Conservation (phyloP, 805 yeast genomes). For the Ogataea naganishii region DNA sequence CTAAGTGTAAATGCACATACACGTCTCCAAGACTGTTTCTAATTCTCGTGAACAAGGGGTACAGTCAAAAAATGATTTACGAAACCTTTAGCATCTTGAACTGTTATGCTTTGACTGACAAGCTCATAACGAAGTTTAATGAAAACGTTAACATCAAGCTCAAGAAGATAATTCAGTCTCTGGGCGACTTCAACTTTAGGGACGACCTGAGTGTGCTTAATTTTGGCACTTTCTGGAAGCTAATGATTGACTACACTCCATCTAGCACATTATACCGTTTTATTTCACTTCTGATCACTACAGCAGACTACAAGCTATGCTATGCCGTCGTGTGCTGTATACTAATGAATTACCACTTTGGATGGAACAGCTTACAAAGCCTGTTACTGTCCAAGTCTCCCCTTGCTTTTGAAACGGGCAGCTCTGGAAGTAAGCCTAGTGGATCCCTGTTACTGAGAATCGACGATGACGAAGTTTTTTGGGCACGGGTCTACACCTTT, state of each 20-base stretch:
- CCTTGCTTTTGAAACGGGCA: conserved; percentile 3
- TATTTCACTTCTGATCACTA: conserved; percentile 16
- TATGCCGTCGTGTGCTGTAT: conserved; percentile 31
- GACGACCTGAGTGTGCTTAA: conserved; percentile 18
- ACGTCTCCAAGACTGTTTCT: not conserved
- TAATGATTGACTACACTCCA: conserved; percentile 8
- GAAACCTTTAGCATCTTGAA: conserved; percentile 16
- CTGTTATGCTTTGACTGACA: conserved; percentile 11
- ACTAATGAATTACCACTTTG: conserved; percentile 42
- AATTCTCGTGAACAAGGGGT: conserved; percentile 8
- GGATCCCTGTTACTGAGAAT: conserved; percentile 10
- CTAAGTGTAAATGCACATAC: not conserved
- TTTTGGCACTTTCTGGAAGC: conserved; percentile 10
- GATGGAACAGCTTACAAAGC: conserved; percentile 28
- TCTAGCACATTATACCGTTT: conserved; percentile 11
- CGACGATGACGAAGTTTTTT: conserved; percentile 19
- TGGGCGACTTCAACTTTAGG: conserved; percentile 10
- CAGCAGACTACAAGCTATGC: conserved; percentile 28
- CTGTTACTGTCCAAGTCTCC: not conserved
- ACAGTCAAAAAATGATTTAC: conserved; percentile 7
- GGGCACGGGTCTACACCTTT: conserved; percentile 17
- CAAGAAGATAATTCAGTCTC: conserved; percentile 4
- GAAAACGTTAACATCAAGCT: conserved; percentile 10
- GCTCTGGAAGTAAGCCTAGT: conserved; percentile 10
- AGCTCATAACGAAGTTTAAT: conserved; percentile 16